Evolutionary conservation across 257 asterid genomes (phyloP).

Genomic region (Nicotiana otophora): DNA sequence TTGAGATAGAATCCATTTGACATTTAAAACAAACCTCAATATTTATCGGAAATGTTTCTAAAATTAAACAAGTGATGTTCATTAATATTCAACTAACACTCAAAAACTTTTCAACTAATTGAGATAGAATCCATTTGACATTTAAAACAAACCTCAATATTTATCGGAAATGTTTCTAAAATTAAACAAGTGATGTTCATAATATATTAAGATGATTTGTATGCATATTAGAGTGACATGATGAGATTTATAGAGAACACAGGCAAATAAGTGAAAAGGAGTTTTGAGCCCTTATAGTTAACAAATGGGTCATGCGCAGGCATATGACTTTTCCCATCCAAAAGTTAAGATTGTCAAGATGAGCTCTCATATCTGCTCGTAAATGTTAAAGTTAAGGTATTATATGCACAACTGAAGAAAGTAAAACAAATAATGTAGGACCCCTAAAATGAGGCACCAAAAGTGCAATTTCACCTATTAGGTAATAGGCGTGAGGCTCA

Average conservation of each 20-base stretch:
- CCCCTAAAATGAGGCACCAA: background rate
- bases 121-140: background rate
- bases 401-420: background rate
- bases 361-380: background rate
- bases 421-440: background rate
- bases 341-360: too few relatives aligned
- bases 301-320: background rate
- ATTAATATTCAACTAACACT: background rate
- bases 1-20: background rate
- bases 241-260: background rate
- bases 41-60: background rate
- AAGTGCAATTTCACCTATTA: background rate
- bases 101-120: background rate
- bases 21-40: background rate
- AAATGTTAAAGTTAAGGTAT: background rate
- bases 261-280: background rate
- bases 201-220: background rate
- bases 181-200: background rate
- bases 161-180: background rate
- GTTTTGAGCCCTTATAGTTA: background rate
- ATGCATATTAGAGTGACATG: background rate
- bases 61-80: background rate
- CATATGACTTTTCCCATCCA: background rate
- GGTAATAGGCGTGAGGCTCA: background rate
- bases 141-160: background rate